Evolutionary conservation across 257 asterid species (phyloP).

Genomic region (Solanum sejunctum): DNA sequence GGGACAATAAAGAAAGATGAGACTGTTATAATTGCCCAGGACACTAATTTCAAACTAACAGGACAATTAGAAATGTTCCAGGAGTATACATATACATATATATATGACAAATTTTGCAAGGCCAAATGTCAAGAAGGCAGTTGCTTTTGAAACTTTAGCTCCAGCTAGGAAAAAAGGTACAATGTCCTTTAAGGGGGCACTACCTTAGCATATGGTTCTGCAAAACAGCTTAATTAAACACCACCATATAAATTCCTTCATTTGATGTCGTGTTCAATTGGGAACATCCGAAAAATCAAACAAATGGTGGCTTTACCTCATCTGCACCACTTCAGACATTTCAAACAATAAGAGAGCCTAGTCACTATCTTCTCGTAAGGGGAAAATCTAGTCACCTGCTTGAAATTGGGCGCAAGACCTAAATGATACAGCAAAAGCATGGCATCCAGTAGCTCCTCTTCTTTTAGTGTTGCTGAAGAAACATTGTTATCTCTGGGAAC

Average conservation of each 20-base stretch:
- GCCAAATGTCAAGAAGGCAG: background rate
- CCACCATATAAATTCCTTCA: background rate
- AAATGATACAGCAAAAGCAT: conserved; percentile 84
- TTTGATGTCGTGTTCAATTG: background rate
- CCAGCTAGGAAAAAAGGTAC: background rate
- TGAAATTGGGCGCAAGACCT: conserved; percentile 94
- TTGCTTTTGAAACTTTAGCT: background rate
- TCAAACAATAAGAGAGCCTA: background rate
- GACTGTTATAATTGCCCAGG: background rate
- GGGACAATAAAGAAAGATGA: background rate
- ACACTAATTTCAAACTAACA: background rate
- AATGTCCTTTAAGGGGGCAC: background rate
- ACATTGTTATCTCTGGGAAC: conserved; percentile 41
- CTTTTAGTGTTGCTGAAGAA: conserved; percentile 70
- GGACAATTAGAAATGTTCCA: background rate
- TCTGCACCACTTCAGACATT: background rate
- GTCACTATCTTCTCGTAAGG: background rate
- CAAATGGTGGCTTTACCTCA: background rate
- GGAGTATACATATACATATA: background rate
- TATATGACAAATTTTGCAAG: background rate
- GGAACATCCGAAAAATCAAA: background rate
- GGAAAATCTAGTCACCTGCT: conserved; percentile 50
- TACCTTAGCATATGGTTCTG: background rate
- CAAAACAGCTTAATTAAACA: background rate
- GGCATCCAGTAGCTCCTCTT: conserved; percentile 93